Evolutionary conservation across 768 basidiomycete species (phyloP), one percentile per base, ranked within the genome.

Genomic region (Mrakia gelida): DNA sequence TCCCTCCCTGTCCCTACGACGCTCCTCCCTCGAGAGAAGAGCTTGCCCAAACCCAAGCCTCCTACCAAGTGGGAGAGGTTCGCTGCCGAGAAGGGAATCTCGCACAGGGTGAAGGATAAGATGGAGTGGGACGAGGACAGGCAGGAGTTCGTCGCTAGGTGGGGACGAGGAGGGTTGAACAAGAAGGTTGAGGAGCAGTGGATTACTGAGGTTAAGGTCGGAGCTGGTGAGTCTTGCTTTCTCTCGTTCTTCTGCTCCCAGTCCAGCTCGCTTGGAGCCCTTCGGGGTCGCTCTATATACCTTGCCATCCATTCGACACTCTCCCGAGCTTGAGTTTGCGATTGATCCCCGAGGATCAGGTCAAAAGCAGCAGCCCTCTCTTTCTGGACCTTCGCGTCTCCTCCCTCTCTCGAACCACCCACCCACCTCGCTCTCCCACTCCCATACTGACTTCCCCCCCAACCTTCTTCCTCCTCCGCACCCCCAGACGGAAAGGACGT

Each of bases 51-150:
- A 82, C 92, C 92, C 3, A 97, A 96, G 85, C 91, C 91, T 13
- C 90, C 88, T 49, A 98, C 96, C 10, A 98, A 97, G 85, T 99
- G 97, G 97, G 93, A 98, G 86, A 87, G 89, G 76, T 99, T 98
- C 82, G 96, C 96, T 8, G 90, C 90, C 68, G 91, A 92, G 54
- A 98, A 97, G 86, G 97, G 97, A 54, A 98, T 98, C 82, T 89
- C 90, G 82, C 90, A 97, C 82, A 89, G 86, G 82, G 88, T 86
- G 70, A 89, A 89, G 65, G 93, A 96, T 18, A 92, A 89, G 86
- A 90, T 90, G 81, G 88, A 90, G 7, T 98, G 93, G 92, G 95
- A 98, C 84, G 95, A 98, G 81, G 95, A 96, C 84, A 89, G 88
- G 82, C 94, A 97, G 84, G 92, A 92, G 26, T 98, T 93, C 92